phyloP scores from a whole-genome alignment of 1,284 basidiomycete species.

The Anthracocystis walkeri region DNA sequence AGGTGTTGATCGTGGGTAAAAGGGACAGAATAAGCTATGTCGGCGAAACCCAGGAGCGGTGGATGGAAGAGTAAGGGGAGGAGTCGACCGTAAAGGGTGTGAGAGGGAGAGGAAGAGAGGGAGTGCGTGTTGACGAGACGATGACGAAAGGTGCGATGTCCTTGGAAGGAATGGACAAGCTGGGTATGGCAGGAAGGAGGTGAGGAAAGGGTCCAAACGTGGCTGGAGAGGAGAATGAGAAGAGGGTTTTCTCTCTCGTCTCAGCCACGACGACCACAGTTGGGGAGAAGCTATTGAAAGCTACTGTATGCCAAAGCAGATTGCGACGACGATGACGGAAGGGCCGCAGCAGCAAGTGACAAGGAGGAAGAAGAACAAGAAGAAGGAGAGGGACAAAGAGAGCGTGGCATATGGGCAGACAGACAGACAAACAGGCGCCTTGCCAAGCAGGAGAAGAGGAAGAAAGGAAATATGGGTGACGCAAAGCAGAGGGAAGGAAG shows the following conservation, averaged over 20 bases:
- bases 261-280: constrained; percentile 20
- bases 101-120: background rate
- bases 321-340: constrained; percentile 9
- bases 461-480: constrained; percentile 16
- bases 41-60: constrained; percentile 2
- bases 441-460: constrained; percentile 1
- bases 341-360: background rate
- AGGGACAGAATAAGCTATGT: constrained; percentile 6
- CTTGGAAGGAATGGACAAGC: constrained; percentile 2
- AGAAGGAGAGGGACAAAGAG: background rate
- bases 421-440: background rate
- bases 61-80: background rate
- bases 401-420: constrained; percentile 5
- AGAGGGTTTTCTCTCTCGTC: constrained; percentile 1
- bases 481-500: background rate
- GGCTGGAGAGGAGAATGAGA: constrained; percentile 22
- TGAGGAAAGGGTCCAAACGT: constrained; percentile 34
- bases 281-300: background rate
- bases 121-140: constrained; percentile 7
- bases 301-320: background rate
- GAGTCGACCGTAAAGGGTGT: background rate
- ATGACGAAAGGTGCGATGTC: constrained; percentile 36
- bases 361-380: constrained; percentile 4
- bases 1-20: constrained; percentile 3
- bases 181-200: constrained; percentile 3